phyloP scores from a whole-genome alignment of 2,329 filamentous ascomycete genomes.

The Rutstroemia sp. region DNA sequence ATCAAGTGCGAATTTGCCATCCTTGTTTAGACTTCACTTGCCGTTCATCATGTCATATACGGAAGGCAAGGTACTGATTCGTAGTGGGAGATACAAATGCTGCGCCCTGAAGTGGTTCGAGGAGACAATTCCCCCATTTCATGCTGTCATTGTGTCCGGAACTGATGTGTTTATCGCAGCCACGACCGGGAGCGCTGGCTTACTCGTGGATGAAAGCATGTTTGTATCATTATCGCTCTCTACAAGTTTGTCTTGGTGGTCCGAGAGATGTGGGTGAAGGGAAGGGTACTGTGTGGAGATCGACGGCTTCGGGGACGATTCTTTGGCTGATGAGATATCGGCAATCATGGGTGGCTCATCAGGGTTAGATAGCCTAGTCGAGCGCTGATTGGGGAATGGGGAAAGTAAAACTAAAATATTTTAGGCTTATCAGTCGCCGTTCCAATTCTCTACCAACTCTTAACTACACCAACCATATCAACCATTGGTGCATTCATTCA shows the following conservation, averaged over 20 bases:
- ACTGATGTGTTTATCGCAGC: not conserved
- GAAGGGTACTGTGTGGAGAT: not conserved
- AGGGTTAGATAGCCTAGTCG: not conserved
- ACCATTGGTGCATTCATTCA: not conserved
- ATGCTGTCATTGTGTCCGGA: constrained; percentile 2
- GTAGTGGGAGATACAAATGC: no score
- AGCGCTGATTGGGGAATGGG: not conserved
- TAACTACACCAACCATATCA: not conserved
- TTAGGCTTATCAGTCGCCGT: constrained; percentile 6
- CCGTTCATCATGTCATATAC: not conserved
- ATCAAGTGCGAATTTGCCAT: not conserved
- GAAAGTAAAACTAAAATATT: constrained; percentile 1
- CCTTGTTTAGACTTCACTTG: not conserved
- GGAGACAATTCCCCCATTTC: not conserved
- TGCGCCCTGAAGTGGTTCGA: not conserved
- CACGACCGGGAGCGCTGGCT: not conserved
- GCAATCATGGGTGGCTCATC: not conserved
- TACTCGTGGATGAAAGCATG: not conserved
- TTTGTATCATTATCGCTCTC: not conserved
- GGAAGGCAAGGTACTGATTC: not conserved
- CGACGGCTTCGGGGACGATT: not conserved
- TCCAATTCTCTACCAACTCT: not conserved
- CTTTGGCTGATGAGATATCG: not conserved
- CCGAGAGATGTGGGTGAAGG: not conserved
- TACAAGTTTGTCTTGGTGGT: no score